A percentile compares a stretch with the other conserved stretches of the same genome.
Conservation (phyloP, 805 yeast genomes). For the Yarrowia yakushimensis region DNA sequence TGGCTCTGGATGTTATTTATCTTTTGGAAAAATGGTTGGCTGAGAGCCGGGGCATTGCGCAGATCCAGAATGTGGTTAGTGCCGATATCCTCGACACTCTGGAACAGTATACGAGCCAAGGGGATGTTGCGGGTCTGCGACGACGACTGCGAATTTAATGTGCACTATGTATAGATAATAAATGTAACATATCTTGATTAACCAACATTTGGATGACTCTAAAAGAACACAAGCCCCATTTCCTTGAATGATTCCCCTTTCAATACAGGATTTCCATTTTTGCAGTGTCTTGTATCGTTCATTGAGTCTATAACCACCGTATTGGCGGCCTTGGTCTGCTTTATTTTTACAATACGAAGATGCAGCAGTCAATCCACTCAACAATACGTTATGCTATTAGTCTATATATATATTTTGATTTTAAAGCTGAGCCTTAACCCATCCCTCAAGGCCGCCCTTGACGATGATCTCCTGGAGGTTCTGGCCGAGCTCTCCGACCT, state of each 20-base stretch:
- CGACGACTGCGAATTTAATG: slow-evolving; percentile 21
- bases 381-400: slow-evolving; percentile 15
- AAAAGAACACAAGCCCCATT: no score
- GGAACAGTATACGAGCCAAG: slow-evolving; percentile 8
- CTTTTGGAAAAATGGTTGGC: slow-evolving; percentile 31
- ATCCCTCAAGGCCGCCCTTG: slow-evolving; percentile 96
- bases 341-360: no score
- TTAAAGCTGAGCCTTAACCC: slow-evolving; percentile 66
- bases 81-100: background rate
- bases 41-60: slow-evolving; percentile 25
- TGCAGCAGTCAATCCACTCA: no score
- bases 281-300: no score
- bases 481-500: slow-evolving; percentile 93
- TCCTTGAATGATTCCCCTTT: no score
- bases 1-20: slow-evolving; percentile 35
- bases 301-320: no score
- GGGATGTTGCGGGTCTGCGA: slow-evolving; percentile 1
- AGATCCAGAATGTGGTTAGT: background rate
- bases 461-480: slow-evolving; percentile 95
- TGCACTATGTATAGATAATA: slow-evolving; percentile 15
- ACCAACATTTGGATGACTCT: no score
- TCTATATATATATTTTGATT: background rate
- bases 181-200: slow-evolving; percentile 4
- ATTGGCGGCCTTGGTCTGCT: no score
- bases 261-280: no score